Evolutionary conservation across 164 flowering plant species (phyloP), one percentile per base, ranked within the genome.

Genomic region (Kingdonia uniflora): DNA sequence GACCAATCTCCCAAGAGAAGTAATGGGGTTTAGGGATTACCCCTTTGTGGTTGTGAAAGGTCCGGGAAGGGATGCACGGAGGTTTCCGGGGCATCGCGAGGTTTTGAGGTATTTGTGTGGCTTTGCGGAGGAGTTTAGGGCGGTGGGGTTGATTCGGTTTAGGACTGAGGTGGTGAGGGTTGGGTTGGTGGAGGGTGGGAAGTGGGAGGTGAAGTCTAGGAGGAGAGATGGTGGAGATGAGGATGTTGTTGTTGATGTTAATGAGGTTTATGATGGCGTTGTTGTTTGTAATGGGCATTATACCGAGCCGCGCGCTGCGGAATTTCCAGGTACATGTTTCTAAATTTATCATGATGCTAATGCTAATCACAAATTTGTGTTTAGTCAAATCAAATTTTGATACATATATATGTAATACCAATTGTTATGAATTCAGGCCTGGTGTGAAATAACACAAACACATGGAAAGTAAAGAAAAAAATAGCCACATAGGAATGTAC

Each of bases 31-130:
- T 50, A 60, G 65, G 20, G 92, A 72, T 22, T 89, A 64, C 62
- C 95, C 95, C 2, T 85, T 88, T 55, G 67, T 66, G 16, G 57
- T 59, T n/a, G 61, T 25, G 17, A 59, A 58, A 12, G 65, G 44
- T 12, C 26, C 15, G 13, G 67, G 57, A 5, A 65, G 88, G 54
- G 95, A 88, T 51, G 54, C 63, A 46, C 66, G 95, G 47, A 67
- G 82, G 67, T 85, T 65, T 55, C 97, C 97, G 49, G 71, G 77
- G 50, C 95, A 90, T 53, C 7, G 35, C 13, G 97, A 90, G 76
- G 95, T 90, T 6, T 55, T 78, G 56, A 41, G 25, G 54, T 87
- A 80, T 64, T 56, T 90, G 64, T 50, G 67, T 19, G 91, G 80
- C 45, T 90, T 76, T 38, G 74, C 73, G 1, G 8, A 13, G 2